A percentile compares a stretch with the other conserved stretches of the same genome.
These are phyloP conservation scores for Nitzschia sp. DNA, from an alignment of 108 stramenopile species.

Conservation along the genomic window DNA sequence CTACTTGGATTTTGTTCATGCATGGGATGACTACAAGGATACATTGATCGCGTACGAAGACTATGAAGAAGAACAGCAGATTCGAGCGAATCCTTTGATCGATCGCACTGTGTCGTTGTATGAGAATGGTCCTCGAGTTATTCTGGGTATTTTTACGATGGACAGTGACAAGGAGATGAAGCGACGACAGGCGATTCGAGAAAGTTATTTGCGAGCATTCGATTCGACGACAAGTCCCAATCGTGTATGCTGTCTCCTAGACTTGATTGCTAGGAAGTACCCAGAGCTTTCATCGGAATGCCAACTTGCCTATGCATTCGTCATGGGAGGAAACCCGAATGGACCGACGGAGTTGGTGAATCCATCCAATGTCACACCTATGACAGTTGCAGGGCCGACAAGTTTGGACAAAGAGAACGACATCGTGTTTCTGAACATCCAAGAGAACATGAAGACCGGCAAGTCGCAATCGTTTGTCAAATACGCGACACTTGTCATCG, in stretches of 20 bases:
- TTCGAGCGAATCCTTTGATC: background rate
- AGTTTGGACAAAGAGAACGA: slow-evolving; percentile 7
- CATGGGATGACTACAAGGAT: slow-evolving; percentile 17
- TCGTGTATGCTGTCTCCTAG: slow-evolving; percentile 22
- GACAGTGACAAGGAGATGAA: slow-evolving; percentile 1
- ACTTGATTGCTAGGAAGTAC: background rate
- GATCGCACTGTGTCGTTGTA: background rate
- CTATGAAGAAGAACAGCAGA: background rate
- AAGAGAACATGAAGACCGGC: slow-evolving; percentile 39
- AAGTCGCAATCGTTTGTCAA: slow-evolving; percentile 37
- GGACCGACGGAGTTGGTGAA: slow-evolving; percentile 18
- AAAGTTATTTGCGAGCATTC: slow-evolving; percentile 6
- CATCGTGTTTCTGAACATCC: slow-evolving; percentile 33
- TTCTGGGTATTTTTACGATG: slow-evolving; percentile 23
- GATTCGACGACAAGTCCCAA: background rate
- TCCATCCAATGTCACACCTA: slow-evolving; percentile 1
- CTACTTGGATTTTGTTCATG: background rate
- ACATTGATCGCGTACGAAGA: slow-evolving; percentile 1
- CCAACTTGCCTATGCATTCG: slow-evolving; percentile 28
- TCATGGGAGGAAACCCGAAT: slow-evolving; percentile 20
- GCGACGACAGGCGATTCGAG: slow-evolving; percentile 20
- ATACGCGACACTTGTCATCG: slow-evolving; percentile 18
- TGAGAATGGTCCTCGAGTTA: slow-evolving; percentile 3
- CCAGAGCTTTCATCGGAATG: slow-evolving; percentile 9
- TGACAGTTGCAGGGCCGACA: background rate